These are phyloP conservation scores for Rauvolfia tetraphylla DNA, from an alignment of 257 asterid genomes.

Conservation along the genomic window DNA sequence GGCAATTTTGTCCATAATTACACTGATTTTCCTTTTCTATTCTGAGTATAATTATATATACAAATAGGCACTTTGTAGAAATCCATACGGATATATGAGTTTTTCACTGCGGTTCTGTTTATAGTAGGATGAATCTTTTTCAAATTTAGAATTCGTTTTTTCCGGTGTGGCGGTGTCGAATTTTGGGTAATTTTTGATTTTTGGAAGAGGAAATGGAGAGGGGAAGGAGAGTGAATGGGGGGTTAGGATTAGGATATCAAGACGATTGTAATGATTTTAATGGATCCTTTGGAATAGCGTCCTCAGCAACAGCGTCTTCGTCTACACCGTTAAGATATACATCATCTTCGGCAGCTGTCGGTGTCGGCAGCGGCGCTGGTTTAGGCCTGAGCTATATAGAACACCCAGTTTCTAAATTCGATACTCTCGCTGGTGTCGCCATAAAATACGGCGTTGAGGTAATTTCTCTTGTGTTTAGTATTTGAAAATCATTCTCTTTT, in stretches of 20 bases:
- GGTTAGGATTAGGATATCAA: slow-evolving; percentile 24
- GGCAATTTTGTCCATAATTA: background rate
- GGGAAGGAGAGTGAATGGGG: slow-evolving; percentile 33
- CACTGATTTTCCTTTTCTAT: background rate
- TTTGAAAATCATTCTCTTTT: background rate
- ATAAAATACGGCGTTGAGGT: slow-evolving; percentile 94
- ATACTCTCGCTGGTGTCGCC: slow-evolving; percentile 87
- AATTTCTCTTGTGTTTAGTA: background rate
- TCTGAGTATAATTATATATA: background rate
- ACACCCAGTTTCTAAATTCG: slow-evolving; percentile 70
- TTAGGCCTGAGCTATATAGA: slow-evolving; percentile 38
- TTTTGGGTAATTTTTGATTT: background rate
- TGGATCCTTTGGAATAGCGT: slow-evolving; percentile 5
- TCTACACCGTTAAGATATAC: slow-evolving; percentile 9
- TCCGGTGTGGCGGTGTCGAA: background rate
- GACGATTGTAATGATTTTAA: slow-evolving; percentile 9
- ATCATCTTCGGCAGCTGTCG: slow-evolving; percentile 20
- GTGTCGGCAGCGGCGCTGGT: slow-evolving; percentile 22
- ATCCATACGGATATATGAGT: background rate
- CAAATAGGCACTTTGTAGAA: background rate
- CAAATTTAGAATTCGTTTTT: background rate
- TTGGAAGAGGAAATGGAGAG: slow-evolving; percentile 16
- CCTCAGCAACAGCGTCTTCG: slow-evolving; percentile 13
- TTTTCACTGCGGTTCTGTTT: background rate
- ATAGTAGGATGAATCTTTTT: background rate